These are phyloP conservation scores for Colletotrichum spinosum DNA, from an alignment of 2,329 filamentous ascomycete species.

Conservation along the genomic window DNA sequence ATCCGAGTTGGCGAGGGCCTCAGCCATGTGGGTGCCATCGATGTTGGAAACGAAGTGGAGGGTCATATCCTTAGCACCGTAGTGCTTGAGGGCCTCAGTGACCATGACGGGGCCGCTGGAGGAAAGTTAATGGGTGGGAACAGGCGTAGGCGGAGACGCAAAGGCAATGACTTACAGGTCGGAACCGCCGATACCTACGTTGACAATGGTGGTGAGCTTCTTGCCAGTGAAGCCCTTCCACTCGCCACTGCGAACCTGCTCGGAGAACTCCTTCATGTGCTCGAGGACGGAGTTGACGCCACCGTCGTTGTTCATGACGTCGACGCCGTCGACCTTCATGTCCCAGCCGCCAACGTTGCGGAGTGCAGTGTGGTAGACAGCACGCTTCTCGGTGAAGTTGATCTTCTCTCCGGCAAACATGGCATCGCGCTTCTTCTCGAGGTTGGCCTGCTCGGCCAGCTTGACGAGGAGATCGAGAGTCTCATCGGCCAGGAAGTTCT, in stretches of 20 bases:
- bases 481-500: constrained; percentile 97
- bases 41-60: constrained; percentile 99
- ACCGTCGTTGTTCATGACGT: constrained; percentile 90
- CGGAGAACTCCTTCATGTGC: constrained; percentile 98
- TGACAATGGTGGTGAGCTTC: constrained; percentile 96
- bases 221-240: constrained; percentile 99
- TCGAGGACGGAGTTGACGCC: constrained; percentile 91
- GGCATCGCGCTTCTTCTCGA: constrained; percentile 94
- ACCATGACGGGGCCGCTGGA: constrained; percentile 96
- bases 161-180: constrained; percentile 79
- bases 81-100: constrained; percentile 95
- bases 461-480: constrained; percentile 88
- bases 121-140: constrained; percentile 33
- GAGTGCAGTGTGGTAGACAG: constrained; percentile 94
- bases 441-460: constrained; percentile 88
- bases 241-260: constrained; percentile 91
- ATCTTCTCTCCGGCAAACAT: constrained; percentile 99
- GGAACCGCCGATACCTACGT: constrained; percentile 97
- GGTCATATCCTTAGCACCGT: constrained; percentile 86
- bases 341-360: constrained; percentile 88
- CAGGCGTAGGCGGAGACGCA: neutral
- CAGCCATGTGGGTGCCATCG: constrained; percentile 96
- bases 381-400: constrained; percentile 98
- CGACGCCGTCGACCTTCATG: constrained; percentile 87
- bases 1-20: constrained; percentile 88